Percentiles rank a stretch among this genome's conserved stretches.
These are phyloP conservation scores for Plasmodium vivax DNA, from an alignment of 169 alveolate species.

Conservation along the genomic window DNA sequence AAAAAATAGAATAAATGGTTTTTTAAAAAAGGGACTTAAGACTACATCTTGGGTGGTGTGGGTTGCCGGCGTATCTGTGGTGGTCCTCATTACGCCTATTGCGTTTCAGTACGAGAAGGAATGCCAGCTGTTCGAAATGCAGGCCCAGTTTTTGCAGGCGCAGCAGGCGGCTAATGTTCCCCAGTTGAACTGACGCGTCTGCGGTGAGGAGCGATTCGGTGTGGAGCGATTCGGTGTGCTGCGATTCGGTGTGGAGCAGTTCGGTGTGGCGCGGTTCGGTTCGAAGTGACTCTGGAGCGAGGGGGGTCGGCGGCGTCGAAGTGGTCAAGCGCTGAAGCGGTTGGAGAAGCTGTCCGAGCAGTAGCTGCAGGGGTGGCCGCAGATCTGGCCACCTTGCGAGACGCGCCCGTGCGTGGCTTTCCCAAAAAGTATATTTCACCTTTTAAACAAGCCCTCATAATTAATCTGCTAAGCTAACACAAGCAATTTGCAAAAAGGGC, in stretches of 20 bases:
- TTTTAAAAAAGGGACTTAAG: slow-evolving; percentile 68
- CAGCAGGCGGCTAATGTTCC: slow-evolving; percentile 87
- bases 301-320: not conserved
- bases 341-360: not conserved
- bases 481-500: not conserved
- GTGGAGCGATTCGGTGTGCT: too few species aligned
- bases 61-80: slow-evolving; percentile 85
- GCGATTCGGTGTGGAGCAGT: too few species aligned
- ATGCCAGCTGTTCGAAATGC: slow-evolving; percentile 85
- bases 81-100: slow-evolving; percentile 84
- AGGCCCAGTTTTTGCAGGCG: slow-evolving; percentile 84
- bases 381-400: not conserved
- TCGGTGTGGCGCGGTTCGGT: not conserved
- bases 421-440: not conserved
- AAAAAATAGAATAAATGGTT: slow-evolving; percentile 25
- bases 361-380: not conserved
- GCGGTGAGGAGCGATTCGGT: not conserved
- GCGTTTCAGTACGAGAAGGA: slow-evolving; percentile 86
- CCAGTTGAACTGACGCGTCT: slow-evolving; percentile 73
- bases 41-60: slow-evolving; percentile 84
- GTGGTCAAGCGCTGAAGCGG: not conserved
- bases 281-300: not conserved
- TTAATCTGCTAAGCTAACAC: not conserved
- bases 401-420: not conserved
- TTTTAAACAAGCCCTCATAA: not conserved